phyloP scores from a whole-genome alignment of 2,329 filamentous ascomycete genomes.

The Neonectria magnoliae region DNA sequence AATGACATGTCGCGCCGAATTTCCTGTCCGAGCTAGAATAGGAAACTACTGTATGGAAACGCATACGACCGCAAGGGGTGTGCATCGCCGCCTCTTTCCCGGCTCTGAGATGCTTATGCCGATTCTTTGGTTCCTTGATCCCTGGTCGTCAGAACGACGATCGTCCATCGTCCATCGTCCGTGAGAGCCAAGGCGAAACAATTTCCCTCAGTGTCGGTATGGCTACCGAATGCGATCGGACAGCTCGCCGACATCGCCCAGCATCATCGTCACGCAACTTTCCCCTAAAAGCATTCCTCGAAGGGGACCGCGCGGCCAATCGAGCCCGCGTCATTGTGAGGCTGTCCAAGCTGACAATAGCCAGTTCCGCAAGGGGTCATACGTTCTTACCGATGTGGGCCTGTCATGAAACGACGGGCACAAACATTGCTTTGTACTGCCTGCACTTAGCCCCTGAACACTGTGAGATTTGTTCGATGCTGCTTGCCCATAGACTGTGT shows the following conservation, averaged over 20 bases:
- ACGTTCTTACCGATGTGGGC: background rate
- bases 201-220: background rate
- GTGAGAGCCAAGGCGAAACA: background rate
- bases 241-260: background rate
- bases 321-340: background rate
- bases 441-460: no score
- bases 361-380: background rate
- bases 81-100: background rate
- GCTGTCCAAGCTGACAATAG: background rate
- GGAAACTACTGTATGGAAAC: background rate
- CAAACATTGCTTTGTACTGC: background rate
- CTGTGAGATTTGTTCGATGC: background rate
- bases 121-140: conserved; percentile 8
- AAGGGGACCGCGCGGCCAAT: background rate
- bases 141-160: conserved; percentile 5
- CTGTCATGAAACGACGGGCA: background rate
- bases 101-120: background rate
- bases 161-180: background rate
- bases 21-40: background rate
- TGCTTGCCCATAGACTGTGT: background rate
- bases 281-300: background rate
- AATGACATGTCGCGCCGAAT: conserved; percentile 14
- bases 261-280: conserved; percentile 4
- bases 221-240: background rate
- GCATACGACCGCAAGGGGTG: background rate